These are phyloP conservation scores for Colletotrichum sp. DNA, from an alignment of 2,329 filamentous ascomycete genomes.

Conservation along the genomic window DNA sequence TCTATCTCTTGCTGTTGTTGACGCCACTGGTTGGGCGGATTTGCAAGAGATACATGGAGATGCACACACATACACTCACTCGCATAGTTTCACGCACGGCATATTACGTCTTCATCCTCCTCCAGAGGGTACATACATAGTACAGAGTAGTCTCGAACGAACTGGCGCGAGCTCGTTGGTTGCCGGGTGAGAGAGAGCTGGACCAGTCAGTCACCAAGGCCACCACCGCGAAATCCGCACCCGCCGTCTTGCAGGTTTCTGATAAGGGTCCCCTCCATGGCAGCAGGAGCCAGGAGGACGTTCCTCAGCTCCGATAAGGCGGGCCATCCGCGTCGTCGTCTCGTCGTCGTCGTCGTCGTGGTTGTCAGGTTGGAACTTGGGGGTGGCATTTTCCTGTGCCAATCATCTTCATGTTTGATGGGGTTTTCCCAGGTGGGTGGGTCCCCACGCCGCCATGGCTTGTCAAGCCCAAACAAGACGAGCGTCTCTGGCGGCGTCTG, in stretches of 20 bases:
- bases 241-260: conserved; percentile 16
- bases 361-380: not conserved
- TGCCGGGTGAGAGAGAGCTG: not conserved
- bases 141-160: not conserved
- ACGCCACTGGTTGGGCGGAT: not conserved
- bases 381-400: not conserved
- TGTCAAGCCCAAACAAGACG: conserved; percentile 19
- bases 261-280: conserved; percentile 4
- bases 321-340: not conserved
- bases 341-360: not conserved
- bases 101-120: not conserved
- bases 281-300: not conserved
- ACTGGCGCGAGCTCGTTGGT: not conserved
- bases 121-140: not conserved
- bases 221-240: conserved; percentile 6
- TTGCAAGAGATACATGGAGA: conserved; percentile 1
- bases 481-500: conserved; percentile 11
- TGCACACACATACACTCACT: not conserved
- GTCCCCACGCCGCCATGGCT: conserved; percentile 4
- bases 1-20: conserved; percentile 8
- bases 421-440: not conserved
- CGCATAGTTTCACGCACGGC: not conserved
- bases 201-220: not conserved
- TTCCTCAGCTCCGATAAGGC: conserved; percentile 9
- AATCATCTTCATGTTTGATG: conserved; percentile 10